These are phyloP conservation scores for Coemansia umbellata DNA, from an alignment of 192 early-diverging fungal species.

Conservation along the genomic window DNA sequence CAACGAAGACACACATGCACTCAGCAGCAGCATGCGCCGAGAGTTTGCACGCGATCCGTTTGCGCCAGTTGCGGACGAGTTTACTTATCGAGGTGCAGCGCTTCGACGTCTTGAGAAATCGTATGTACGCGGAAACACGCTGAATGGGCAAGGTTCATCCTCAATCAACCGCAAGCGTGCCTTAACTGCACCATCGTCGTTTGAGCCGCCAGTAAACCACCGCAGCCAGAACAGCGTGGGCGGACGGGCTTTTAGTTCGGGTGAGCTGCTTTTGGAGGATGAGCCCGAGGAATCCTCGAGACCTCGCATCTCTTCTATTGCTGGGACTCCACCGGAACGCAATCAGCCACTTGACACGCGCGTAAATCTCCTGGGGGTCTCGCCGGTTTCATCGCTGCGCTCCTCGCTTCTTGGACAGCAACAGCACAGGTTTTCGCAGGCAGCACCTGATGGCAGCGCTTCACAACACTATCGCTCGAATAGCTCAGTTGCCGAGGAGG, in stretches of 20 bases:
- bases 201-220: constrained; percentile 15
- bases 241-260: constrained; percentile 5
- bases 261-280: constrained; percentile 19
- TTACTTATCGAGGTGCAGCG: constrained; percentile 44
- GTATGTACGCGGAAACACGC: constrained; percentile 3
- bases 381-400: constrained; percentile 48
- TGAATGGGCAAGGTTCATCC: background rate
- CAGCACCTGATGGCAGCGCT: background rate
- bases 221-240: constrained; percentile 5
- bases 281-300: constrained; percentile 9
- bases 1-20: constrained; percentile 1
- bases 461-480: background rate
- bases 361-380: constrained; percentile 22
- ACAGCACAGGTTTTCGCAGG: background rate
- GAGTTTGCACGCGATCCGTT: constrained; percentile 23
- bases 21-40: constrained; percentile 12
- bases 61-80: constrained; percentile 20
- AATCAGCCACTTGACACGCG: constrained; percentile 20
- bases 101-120: constrained; percentile 40
- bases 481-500: background rate
- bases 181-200: constrained; percentile 47
- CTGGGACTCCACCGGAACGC: constrained; percentile 18
- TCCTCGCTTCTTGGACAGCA: constrained; percentile 36
- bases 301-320: background rate
- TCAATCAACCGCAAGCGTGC: constrained; percentile 39